A percentile compares a stretch with the other conserved stretches of the same genome.
These are phyloP conservation scores for Schoenoplectus triqueter DNA, from an alignment of 202 grass and related monocot species.

Conservation along the genomic window DNA sequence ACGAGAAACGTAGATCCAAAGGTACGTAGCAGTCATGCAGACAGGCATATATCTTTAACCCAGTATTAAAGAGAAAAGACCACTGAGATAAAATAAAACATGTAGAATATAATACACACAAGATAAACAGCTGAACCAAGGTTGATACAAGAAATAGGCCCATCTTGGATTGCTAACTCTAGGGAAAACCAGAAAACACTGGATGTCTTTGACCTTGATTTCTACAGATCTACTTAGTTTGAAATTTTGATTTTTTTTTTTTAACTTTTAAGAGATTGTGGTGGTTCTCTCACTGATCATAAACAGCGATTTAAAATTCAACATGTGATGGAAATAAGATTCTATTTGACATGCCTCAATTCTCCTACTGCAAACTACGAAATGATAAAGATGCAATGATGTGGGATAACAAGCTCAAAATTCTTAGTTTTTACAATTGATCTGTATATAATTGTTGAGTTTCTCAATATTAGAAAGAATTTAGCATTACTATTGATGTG, in stretches of 20 bases:
- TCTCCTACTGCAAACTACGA: neutral
- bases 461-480: neutral
- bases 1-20: slow-evolving; percentile 29
- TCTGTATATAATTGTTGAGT: neutral
- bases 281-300: neutral
- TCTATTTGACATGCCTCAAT: neutral
- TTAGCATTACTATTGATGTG: neutral
- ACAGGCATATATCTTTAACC: neutral
- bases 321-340: neutral
- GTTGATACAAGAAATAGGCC: neutral
- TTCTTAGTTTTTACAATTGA: neutral
- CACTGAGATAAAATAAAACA: neutral
- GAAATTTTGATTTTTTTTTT: neutral
- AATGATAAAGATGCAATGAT: neutral
- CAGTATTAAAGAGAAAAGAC: neutral
- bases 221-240: neutral
- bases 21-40: slow-evolving; percentile 2
- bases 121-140: neutral
- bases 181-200: too few relatives aligned
- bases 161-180: neutral
- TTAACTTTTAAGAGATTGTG: too few relatives aligned
- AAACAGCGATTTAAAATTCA: neutral
- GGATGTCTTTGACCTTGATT: neutral
- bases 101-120: neutral
- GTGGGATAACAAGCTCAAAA: neutral